These are phyloP conservation scores for Thoreauomyces humboldtii DNA, from an alignment of 192 early-diverging fungal genomes.

Conservation along the genomic window DNA sequence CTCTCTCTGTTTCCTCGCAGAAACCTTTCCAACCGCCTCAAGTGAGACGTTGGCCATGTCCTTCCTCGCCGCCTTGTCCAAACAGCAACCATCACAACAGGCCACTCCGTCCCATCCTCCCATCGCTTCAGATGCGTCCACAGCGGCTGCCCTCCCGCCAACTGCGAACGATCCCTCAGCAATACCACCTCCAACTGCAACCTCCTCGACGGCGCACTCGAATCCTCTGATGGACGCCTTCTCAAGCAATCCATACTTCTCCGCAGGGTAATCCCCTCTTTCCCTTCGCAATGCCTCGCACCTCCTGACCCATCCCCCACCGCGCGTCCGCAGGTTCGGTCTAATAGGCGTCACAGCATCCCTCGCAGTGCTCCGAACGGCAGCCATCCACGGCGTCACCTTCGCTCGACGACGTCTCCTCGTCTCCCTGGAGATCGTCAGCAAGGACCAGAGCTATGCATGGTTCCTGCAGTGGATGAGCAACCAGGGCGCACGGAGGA, in stretches of 20 bases:
- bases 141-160: too few species aligned
- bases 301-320: not conserved
- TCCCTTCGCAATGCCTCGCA: not conserved
- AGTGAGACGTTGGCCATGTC: too few species aligned
- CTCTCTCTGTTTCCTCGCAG: too few species aligned
- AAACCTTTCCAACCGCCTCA: too few species aligned
- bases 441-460: conserved; percentile 87
- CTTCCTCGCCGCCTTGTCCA: too few species aligned
- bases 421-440: conserved; percentile 90
- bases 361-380: conserved; percentile 74
- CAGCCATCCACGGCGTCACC: conserved; percentile 63
- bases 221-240: conserved; percentile 7
- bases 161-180: too few species aligned
- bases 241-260: conserved; percentile 86
- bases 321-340: conserved; percentile 60
- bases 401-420: conserved; percentile 74
- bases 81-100: too few species aligned
- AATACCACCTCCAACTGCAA: not conserved
- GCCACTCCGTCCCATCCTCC: too few species aligned
- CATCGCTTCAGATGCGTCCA: too few species aligned
- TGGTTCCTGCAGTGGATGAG: conserved; percentile 95
- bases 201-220: not conserved
- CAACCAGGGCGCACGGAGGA: conserved; percentile 28
- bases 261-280: conserved; percentile 64
- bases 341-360: conserved; percentile 85